A percentile compares a stretch with the other conserved stretches of the same genome.
Evolutionary conservation across 768 basidiomycete species (phyloP).

Genomic region (Strobilomyces dryophilus): DNA sequence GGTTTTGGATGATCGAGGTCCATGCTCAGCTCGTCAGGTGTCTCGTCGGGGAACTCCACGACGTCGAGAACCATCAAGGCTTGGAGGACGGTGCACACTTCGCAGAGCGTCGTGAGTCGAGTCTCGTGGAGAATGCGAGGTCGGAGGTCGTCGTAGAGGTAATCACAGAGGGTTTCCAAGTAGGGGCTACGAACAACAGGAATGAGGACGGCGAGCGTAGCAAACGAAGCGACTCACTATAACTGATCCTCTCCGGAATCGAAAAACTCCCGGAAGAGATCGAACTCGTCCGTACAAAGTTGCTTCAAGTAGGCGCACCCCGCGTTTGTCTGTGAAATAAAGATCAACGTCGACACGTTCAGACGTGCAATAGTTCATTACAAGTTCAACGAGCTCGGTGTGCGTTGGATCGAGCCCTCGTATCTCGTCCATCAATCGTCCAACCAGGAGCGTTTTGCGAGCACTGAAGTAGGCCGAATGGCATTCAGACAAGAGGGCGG

Average conservation of each 20-base stretch:
- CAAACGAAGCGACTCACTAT: slow-evolving; percentile 46
- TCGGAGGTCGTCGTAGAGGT: slow-evolving; percentile 89
- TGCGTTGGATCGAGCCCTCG: slow-evolving; percentile 71
- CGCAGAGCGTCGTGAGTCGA: slow-evolving; percentile 80
- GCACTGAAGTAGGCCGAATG: slow-evolving; percentile 78
- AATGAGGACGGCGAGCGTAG: slow-evolving; percentile 6
- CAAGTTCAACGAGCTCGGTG: slow-evolving; percentile 86
- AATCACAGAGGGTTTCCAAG: slow-evolving; percentile 88
- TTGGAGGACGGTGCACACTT: slow-evolving; percentile 94
- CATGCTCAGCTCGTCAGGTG: slow-evolving; percentile 31
- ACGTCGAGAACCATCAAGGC: slow-evolving; percentile 94
- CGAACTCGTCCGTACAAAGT: slow-evolving; percentile 86
- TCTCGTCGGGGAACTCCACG: slow-evolving; percentile 34
- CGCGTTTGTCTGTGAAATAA: slow-evolving; percentile 62
- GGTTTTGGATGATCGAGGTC: slow-evolving; percentile 36
- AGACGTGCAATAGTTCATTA: slow-evolving; percentile 30
- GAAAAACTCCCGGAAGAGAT: slow-evolving; percentile 83
- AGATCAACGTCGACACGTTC: not conserved
- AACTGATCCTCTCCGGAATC: slow-evolving; percentile 73
- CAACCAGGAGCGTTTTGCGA: slow-evolving; percentile 67
- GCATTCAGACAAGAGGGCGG: slow-evolving; percentile 79
- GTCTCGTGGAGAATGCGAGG: slow-evolving; percentile 94
- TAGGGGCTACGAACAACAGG: slow-evolving; percentile 57
- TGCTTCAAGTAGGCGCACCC: slow-evolving; percentile 94
- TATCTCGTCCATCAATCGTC: slow-evolving; percentile 77